Evolutionary conservation across 805 yeast species (phyloP).

Genomic region (Kodamaea jinghongensis): DNA sequence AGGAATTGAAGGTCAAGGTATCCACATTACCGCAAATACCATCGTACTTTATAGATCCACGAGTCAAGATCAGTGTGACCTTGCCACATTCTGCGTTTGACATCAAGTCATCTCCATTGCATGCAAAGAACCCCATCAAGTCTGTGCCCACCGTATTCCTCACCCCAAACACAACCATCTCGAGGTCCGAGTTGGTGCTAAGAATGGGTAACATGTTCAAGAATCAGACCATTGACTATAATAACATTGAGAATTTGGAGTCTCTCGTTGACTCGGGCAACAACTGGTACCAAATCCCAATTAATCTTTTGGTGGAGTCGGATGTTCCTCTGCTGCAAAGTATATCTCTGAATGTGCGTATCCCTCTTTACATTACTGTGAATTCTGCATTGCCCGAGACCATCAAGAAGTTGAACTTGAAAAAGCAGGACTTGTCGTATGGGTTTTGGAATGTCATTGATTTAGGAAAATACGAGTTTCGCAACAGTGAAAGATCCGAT

Average conservation of each 20-base stretch:
- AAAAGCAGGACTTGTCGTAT: slow-evolving; percentile 18
- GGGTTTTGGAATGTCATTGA: slow-evolving; percentile 27
- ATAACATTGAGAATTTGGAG: slow-evolving; percentile 10
- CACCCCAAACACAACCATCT: slow-evolving; percentile 25
- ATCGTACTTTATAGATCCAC: slow-evolving; percentile 11
- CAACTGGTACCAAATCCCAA: slow-evolving; percentile 38
- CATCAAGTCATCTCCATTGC: slow-evolving; percentile 17
- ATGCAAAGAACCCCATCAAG: slow-evolving; percentile 24
- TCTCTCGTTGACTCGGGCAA: slow-evolving; percentile 21
- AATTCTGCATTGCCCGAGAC: slow-evolving; percentile 23
- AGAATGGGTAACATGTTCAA: slow-evolving; percentile 18
- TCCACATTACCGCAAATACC: slow-evolving; percentile 24
- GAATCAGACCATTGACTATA: slow-evolving; percentile 2
- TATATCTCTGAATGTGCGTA: slow-evolving; percentile 9
- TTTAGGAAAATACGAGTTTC: slow-evolving; percentile 11
- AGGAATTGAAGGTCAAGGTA: slow-evolving; percentile 19
- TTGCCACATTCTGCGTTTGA: slow-evolving; percentile 26
- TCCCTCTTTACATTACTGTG: slow-evolving; percentile 32
- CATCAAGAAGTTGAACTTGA: slow-evolving; percentile 14
- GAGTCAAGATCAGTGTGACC: slow-evolving; percentile 13
- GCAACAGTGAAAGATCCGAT: no score
- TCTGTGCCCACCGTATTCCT: slow-evolving; percentile 35
- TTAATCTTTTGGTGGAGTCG: slow-evolving; percentile 15
- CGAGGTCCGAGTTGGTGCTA: slow-evolving; percentile 31
- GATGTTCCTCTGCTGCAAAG: not conserved